These are phyloP conservation scores for Coniochaeta sp. DNA, from an alignment of 2,329 filamentous ascomycete species.

Conservation along the genomic window DNA sequence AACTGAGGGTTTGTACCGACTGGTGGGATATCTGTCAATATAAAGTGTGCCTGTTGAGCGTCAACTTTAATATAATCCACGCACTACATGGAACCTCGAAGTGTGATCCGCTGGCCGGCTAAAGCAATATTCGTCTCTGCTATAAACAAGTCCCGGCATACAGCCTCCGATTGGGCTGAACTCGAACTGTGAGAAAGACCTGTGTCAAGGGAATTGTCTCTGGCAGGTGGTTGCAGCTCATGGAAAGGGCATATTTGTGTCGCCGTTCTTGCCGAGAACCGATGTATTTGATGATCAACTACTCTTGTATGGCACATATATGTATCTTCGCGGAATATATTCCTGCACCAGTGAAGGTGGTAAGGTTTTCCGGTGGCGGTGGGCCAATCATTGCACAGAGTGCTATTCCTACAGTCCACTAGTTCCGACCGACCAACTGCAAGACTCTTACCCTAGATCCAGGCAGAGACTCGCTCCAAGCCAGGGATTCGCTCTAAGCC, in stretches of 20 bases:
- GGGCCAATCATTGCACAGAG: too few species aligned
- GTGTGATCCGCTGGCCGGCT: background rate
- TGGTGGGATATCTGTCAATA: background rate
- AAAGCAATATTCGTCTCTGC: background rate
- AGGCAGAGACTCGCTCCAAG: too few species aligned
- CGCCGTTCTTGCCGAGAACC: background rate
- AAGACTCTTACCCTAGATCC: too few species aligned
- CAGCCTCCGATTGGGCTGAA: background rate
- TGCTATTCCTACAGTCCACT: too few species aligned
- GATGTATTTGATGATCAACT: background rate
- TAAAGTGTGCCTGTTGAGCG: background rate
- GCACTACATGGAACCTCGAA: background rate
- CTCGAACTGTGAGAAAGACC: background rate
- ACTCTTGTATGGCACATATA: too few species aligned
- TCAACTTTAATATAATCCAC: background rate
- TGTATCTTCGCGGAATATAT: too few species aligned
- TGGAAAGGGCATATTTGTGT: background rate
- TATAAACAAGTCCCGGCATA: background rate
- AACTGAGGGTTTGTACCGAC: background rate
- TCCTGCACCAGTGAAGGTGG: too few species aligned
- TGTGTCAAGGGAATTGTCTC: too few species aligned
- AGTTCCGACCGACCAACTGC: too few species aligned
- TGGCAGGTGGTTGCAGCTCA: too few species aligned
- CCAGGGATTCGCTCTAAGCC: too few species aligned
- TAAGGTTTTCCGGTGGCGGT: too few species aligned